These are phyloP conservation scores for Chlamydomonas incerta DNA, from an alignment of 139 green algal genomes.

Conservation along the genomic window DNA sequence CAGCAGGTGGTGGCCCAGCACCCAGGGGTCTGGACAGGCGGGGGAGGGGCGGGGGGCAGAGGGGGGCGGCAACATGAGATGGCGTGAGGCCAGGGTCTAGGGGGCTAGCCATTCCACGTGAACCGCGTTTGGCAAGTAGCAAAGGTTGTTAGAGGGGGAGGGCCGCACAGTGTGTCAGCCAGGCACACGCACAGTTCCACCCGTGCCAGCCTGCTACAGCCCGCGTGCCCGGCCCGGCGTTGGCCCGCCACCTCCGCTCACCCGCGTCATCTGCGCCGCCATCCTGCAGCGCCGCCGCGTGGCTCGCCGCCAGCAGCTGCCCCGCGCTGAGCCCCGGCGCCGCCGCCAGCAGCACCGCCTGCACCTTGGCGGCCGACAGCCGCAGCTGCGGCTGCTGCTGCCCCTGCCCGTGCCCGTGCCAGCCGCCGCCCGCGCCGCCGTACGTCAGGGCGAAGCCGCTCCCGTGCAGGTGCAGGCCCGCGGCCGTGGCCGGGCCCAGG, in stretches of 20 bases:
- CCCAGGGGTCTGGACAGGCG: slow-evolving; percentile 43
- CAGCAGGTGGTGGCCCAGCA: slow-evolving; percentile 21
- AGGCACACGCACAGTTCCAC: too few relatives aligned
- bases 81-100: too few relatives aligned
- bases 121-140: too few relatives aligned
- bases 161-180: too few relatives aligned
- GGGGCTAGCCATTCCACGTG: too few relatives aligned
- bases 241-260: neutral
- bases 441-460: too few relatives aligned
- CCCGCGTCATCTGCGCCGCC: neutral
- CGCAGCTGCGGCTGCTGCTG: slow-evolving; percentile 13
- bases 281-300: slow-evolving; percentile 1
- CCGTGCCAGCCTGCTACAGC: too few relatives aligned
- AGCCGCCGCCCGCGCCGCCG: too few relatives aligned
- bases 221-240: too few relatives aligned
- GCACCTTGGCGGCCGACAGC: slow-evolving; percentile 66
- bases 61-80: too few relatives aligned
- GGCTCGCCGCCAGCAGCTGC: slow-evolving; percentile 25
- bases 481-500: neutral
- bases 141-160: too few relatives aligned
- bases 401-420: too few relatives aligned
- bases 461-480: neutral
- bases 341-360: slow-evolving; percentile 83
- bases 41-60: neutral
- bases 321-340: slow-evolving; percentile 38